Evolutionary conservation across 176 grass and related monocot species (phyloP).

Genomic region (Oryza nivara): DNA sequence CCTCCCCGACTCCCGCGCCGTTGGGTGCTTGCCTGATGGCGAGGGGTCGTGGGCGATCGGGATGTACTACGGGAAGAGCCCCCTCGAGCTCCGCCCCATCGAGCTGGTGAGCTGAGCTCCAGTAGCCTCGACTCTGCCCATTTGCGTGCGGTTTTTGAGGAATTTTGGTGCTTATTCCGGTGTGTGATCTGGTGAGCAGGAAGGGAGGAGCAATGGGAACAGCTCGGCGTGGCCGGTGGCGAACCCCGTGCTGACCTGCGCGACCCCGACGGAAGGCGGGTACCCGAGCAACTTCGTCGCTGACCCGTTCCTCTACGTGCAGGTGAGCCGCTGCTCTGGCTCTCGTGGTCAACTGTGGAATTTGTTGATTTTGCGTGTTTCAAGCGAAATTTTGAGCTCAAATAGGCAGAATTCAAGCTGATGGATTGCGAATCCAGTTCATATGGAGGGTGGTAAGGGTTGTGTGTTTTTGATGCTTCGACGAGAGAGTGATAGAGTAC

Average conservation of each 20-base stretch:
- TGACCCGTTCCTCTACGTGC: slow-evolving; percentile 85
- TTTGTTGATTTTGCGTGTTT: background rate
- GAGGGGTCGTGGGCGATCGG: slow-evolving; percentile 96
- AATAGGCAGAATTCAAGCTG: slow-evolving; percentile 12
- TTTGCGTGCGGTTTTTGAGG: background rate
- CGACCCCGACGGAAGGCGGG: slow-evolving; percentile 60
- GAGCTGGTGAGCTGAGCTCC: slow-evolving; percentile 65
- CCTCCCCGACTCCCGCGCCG: slow-evolving; percentile 45
- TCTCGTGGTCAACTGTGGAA: background rate
- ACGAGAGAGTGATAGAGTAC: background rate
- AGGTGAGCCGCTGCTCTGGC: slow-evolving; percentile 47
- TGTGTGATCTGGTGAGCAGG: slow-evolving; percentile 55
- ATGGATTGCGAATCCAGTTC: slow-evolving; percentile 7
- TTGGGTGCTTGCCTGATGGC: slow-evolving; percentile 76
- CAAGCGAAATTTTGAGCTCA: background rate
- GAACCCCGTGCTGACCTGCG: slow-evolving; percentile 91
- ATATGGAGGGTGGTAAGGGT: background rate
- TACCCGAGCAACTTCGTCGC: slow-evolving; percentile 95
- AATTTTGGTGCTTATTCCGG: background rate
- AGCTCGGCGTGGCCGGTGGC: slow-evolving; percentile 96
- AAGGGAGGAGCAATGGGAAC: slow-evolving; percentile 75
- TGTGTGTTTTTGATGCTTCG: slow-evolving; percentile 1
- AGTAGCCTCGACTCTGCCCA: background rate
- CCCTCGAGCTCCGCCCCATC: slow-evolving; percentile 81
- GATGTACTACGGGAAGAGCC: slow-evolving; percentile 86